Percentiles rank a stretch among this genome's conserved stretches.
phyloP scores from a whole-genome alignment of 768 basidiomycete genomes.

The Boletus tomentosulus region DNA sequence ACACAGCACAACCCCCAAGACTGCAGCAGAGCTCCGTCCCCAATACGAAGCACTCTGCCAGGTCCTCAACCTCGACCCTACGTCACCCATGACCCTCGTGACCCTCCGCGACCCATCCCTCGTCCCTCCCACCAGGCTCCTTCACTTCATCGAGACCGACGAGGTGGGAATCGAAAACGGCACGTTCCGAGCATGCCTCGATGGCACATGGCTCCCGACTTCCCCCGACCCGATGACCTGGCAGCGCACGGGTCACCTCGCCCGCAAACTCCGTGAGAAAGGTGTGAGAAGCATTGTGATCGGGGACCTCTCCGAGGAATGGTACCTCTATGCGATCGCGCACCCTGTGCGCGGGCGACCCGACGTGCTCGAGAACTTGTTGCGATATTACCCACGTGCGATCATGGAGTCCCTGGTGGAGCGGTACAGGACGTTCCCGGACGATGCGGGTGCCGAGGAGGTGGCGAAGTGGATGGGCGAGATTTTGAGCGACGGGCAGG shows the following conservation, averaged over 20 bases:
- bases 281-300: constrained; percentile 59
- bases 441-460: constrained; percentile 41
- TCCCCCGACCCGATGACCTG: constrained; percentile 60
- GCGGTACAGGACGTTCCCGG: constrained; percentile 40
- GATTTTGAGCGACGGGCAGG: constrained; percentile 58
- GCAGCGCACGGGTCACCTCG: constrained; percentile 61
- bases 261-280: constrained; percentile 46
- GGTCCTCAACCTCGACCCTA: constrained; percentile 52
- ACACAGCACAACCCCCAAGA: constrained; percentile 52
- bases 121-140: constrained; percentile 48
- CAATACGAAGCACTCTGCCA: constrained; percentile 64
- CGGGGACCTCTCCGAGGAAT: constrained; percentile 73
- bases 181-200: constrained; percentile 66
- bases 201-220: constrained; percentile 53
- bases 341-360: constrained; percentile 47
- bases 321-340: constrained; percentile 73
- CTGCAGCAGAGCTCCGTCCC: constrained; percentile 50
- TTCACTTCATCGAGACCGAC: constrained; percentile 56
- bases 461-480: constrained; percentile 49
- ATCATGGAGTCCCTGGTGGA: constrained; percentile 44
- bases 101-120: constrained; percentile 46
- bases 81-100: constrained; percentile 44
- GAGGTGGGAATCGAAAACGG: constrained; percentile 47
- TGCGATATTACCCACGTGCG: constrained; percentile 54
- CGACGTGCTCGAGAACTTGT: constrained; percentile 56